Evolutionary conservation across 202 grass and related monocot species (phyloP).

Genomic region (Bolboschoenoplectus hybrid): DNA sequence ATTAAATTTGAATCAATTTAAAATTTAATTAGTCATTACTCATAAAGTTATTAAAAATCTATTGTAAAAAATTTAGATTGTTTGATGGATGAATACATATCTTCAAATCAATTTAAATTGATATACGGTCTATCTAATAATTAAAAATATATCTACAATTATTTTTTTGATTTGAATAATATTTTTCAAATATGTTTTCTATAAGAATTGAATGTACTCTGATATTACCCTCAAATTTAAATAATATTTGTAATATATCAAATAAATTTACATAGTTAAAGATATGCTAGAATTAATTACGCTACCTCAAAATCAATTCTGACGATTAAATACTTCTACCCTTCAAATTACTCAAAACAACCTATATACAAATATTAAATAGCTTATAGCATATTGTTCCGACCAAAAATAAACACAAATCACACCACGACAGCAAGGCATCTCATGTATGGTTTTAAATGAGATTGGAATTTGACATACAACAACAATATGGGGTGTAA

Average conservation of each 20-base stretch:
- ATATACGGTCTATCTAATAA: too few species aligned
- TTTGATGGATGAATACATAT: too few species aligned
- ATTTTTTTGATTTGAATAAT: not conserved
- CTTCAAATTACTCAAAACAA: not conserved
- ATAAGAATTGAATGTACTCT: not conserved
- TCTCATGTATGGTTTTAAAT: not conserved
- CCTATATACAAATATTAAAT: not conserved
- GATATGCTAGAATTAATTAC: not conserved
- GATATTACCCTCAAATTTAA: too few species aligned
- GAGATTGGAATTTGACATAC: not conserved
- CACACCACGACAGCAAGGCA: not conserved
- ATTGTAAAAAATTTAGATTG: too few species aligned
- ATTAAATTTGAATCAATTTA: too few species aligned
- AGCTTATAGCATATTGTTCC: not conserved
- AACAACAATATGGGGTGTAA: not conserved
- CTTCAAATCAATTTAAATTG: too few species aligned
- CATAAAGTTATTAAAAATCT: too few species aligned
- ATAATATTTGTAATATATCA: too few species aligned
- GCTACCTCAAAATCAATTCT: not conserved
- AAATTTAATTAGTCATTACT: too few species aligned
- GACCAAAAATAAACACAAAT: not conserved
- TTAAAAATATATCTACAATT: too few species aligned
- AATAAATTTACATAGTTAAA: not conserved
- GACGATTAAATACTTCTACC: not conserved
- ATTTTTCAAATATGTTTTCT: not conserved